Base-by-base conservation (phyloP, 331 rosid genomes). In the Dryas integrifolia region DNA sequence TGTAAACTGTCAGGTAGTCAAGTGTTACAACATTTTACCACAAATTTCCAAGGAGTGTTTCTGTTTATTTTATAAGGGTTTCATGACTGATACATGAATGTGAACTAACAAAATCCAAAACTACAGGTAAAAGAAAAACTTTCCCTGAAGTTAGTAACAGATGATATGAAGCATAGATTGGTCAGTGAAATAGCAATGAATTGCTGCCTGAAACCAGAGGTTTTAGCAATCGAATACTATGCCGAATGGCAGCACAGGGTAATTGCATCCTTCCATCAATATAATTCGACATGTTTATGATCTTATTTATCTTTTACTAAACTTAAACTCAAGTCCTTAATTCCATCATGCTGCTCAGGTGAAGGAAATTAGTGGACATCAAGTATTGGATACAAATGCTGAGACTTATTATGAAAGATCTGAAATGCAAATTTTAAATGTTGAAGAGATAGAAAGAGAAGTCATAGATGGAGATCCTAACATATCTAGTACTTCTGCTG, bases 201-300 rank as follows among this genome's bases (percentile, higher is more conserved):
- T 8, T 81, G 72, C 78, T 72, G 85, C 65, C 75, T 76, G 65
- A 80, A 80, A 57, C 84, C 89, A 43, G 73, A 82, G 68, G 14
- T 84, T 69, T 77, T 89, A 70, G 95, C 97, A 14, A 89, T 89
- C 46, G 81, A 85, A 60, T 93, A 89, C 85, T 67, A 80, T 78
- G 82, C 97, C 4, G 78, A 78, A n/a, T 90, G 90, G 94, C 83
- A 83, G 72, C 75, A 80, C 50, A 47, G 77, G 72, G 80, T 63
- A 50, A 30, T 5, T 47, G 2, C 30, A 15, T 30, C n/a, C 16
- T 14, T 39, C 4, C 16, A 30, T 52, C 40, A 62, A 35, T 51
- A 45, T 9, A 9, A 16, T 53, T 69, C 5, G 7, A 58, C 69
- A 10, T 5, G 26, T 15, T 47, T 79, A 26, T 57, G 64, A 12